phyloP scores from a whole-genome alignment of 23 red algal species.

The Gracilaria gracilis region DNA sequence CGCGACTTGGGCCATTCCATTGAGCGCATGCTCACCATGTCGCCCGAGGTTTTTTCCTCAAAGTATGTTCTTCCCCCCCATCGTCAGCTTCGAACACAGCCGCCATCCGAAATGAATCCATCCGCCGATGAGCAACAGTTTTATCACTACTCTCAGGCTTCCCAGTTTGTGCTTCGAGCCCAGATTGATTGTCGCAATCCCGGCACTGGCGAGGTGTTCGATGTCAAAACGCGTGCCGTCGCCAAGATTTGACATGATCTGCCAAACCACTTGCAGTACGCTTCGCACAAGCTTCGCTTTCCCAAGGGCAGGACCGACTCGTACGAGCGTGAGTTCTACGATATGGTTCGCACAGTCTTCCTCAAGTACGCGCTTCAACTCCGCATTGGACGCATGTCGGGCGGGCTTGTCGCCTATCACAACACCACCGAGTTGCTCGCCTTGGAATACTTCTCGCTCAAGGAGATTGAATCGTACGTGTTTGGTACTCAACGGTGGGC shows the following conservation, averaged over 20 bases:
- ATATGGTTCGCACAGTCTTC: no score
- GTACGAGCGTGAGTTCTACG: no score
- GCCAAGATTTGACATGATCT: conserved; percentile 87
- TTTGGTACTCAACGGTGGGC: no score
- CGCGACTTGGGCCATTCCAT: conserved; percentile 88
- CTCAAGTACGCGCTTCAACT: no score
- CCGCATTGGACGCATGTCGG: no score
- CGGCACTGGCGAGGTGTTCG: conserved; percentile 83
- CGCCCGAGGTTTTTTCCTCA: conserved; percentile 41
- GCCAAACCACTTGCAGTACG: no score
- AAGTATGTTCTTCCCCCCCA: conserved; percentile 48
- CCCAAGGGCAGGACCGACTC: no score
- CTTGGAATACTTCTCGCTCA: conserved; percentile 23
- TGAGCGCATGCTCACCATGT: conserved; percentile 87
- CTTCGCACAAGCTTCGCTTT: no score
- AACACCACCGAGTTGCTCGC: no score
- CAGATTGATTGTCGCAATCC: conserved; percentile 89
- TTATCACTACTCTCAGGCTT: no score
- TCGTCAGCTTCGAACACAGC: not conserved
- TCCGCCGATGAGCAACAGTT: conserved; percentile 35
- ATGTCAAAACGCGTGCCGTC: conserved; percentile 91
- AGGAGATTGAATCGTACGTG: no score
- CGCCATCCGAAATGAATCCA: not conserved
- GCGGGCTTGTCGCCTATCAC: no score
- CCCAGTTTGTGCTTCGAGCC: conserved; percentile 89